Conservation (phyloP, 495 filamentous ascomycete species). For the Aspergillus homomorphus region DNA sequence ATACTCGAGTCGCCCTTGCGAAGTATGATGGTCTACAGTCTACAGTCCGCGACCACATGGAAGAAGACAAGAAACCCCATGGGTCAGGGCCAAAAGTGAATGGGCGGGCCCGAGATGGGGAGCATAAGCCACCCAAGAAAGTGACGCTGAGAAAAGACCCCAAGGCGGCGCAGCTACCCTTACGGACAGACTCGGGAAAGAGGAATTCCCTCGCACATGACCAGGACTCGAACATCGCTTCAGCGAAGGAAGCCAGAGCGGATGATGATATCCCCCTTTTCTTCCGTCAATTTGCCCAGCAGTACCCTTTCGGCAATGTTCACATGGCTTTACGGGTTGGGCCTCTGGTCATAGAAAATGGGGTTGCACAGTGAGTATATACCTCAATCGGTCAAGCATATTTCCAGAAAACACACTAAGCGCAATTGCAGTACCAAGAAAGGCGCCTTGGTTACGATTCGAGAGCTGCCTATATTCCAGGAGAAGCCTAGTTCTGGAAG, state of each 20-base stretch:
- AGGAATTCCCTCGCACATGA: background rate
- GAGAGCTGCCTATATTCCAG: conserved; percentile 20
- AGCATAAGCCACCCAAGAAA: too few species aligned
- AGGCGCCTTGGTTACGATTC: conserved; percentile 28
- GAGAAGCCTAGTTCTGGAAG: background rate
- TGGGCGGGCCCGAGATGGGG: too few species aligned
- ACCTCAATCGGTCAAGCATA: too few species aligned
- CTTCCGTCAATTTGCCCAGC: conserved; percentile 24
- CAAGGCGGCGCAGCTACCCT: too few species aligned
- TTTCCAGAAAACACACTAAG: background rate
- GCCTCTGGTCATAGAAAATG: conserved; percentile 42
- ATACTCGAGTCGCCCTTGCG: too few species aligned
- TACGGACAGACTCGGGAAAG: background rate
- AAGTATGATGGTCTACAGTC: too few species aligned
- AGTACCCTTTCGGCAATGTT: conserved; percentile 36
- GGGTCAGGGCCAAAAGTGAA: too few species aligned
- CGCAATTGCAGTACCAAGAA: conserved; percentile 20
- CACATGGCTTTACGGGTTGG: conserved; percentile 43
- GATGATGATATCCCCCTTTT: conserved; percentile 34
- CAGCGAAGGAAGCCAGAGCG: background rate
- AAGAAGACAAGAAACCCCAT: too few species aligned
- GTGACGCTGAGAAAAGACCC: too few species aligned
- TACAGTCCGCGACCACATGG: too few species aligned
- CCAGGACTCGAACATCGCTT: background rate
- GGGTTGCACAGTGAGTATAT: conserved; percentile 23